Percentiles rank a stretch among this genome's conserved stretches.
phyloP scores from a whole-genome alignment of 768 basidiomycete species.

The Heimioporus sp. region DNA sequence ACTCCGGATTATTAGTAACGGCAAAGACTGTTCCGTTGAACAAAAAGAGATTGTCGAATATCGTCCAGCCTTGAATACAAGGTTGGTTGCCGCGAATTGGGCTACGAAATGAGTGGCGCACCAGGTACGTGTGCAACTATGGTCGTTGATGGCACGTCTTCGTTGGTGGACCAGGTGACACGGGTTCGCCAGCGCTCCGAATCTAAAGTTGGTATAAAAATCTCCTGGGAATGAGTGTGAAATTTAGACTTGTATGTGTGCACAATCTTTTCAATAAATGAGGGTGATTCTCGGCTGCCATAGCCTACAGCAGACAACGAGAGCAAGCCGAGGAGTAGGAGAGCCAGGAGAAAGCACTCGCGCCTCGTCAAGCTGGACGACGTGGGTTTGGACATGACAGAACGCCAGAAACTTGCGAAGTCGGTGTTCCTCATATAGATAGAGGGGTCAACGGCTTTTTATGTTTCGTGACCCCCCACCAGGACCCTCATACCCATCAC shows the following conservation, averaged over 20 bases:
- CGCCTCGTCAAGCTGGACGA: constrained; percentile 49
- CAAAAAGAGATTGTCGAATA: constrained; percentile 81
- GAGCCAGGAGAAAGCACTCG: constrained; percentile 49
- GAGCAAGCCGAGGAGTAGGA: constrained; percentile 47
- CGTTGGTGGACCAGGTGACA: constrained; percentile 37
- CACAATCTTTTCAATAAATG: constrained; percentile 6
- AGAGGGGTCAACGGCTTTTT: constrained; percentile 1
- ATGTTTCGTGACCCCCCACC: constrained; percentile 3
- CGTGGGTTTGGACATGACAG: constrained; percentile 16
- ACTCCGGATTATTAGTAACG: constrained; percentile 71
- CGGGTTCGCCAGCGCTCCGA: constrained; percentile 31
- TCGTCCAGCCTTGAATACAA: constrained; percentile 72
- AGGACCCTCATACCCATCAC: not conserved
- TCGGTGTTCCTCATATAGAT: no score
- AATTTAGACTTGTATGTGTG: not conserved
- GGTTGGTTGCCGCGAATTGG: not conserved
- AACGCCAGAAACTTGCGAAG: no score
- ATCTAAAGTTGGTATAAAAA: constrained; percentile 8
- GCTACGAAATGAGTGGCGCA: constrained; percentile 21
- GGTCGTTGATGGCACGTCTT: constrained; percentile 53
- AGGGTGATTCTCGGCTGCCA: constrained; percentile 1
- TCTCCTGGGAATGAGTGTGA: constrained; percentile 1
- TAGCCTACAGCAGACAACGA: constrained; percentile 37
- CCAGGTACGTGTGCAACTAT: constrained; percentile 78
- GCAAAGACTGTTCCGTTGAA: constrained; percentile 80